Evolutionary conservation across 140 eudicot genomes (phyloP).

Genomic region (Senecio squalidus): DNA sequence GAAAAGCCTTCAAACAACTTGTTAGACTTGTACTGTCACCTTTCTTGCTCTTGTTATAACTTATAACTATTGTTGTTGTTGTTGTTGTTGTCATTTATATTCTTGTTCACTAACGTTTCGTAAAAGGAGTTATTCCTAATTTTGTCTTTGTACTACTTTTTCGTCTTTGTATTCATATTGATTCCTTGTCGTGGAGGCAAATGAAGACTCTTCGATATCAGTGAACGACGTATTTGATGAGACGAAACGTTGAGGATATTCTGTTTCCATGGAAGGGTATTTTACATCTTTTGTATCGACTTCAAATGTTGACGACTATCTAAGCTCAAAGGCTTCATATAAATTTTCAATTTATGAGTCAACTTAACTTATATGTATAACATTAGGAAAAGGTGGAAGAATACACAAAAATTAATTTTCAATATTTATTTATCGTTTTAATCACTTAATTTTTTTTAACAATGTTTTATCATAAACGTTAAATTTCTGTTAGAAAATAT

Average conservation of each 20-base stretch:
- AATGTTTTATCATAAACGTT: too few species aligned
- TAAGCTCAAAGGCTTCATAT: constrained; percentile 16
- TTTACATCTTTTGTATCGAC: constrained; percentile 19
- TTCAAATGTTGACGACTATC: constrained; percentile 19
- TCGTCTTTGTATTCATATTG: constrained; percentile 25
- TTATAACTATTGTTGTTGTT: constrained; percentile 25
- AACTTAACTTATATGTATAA: too few species aligned
- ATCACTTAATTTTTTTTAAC: too few species aligned
- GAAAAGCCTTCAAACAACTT: constrained; percentile 4
- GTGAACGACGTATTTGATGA: constrained; percentile 33
- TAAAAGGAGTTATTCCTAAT: constrained; percentile 19
- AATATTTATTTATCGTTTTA: too few species aligned
- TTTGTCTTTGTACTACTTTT: constrained; percentile 12
- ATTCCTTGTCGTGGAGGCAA: constrained; percentile 41
- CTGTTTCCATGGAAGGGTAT: constrained; percentile 15
- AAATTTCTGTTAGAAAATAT: too few species aligned
- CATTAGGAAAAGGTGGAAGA: too few species aligned
- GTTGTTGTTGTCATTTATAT: constrained; percentile 18
- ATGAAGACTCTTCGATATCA: constrained; percentile 56
- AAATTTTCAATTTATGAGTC: too few species aligned
- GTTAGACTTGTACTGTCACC: constrained; percentile 3
- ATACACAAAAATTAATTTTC: too few species aligned
- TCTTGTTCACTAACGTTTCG: constrained; percentile 8
- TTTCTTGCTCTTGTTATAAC: constrained; percentile 25
- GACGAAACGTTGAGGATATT: constrained; percentile 24